A percentile compares a stretch with the other conserved stretches of the same genome.
These are phyloP conservation scores for Ophiostoma pallidulum DNA, from an alignment of 2,329 filamentous ascomycete genomes.

Conservation along the genomic window DNA sequence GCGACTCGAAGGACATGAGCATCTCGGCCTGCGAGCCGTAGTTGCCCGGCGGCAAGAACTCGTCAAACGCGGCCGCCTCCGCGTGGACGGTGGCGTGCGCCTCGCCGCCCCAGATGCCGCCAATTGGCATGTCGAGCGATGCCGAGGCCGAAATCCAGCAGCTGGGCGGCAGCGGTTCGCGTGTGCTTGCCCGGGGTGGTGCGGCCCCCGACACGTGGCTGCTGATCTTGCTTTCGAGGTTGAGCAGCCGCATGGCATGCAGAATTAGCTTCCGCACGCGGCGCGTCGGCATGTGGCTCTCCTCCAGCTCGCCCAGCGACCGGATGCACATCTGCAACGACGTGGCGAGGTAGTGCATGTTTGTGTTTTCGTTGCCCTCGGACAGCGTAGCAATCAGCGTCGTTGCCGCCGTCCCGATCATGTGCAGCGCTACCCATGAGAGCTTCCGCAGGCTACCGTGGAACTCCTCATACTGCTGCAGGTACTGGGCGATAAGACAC, in stretches of 20 bases:
- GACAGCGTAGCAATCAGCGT: conserved; percentile 10
- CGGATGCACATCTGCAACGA: conserved; percentile 5
- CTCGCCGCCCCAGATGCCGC: conserved; percentile 2
- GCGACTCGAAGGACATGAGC: conserved; percentile 5
- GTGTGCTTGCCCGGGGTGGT: too few species aligned
- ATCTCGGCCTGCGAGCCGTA: conserved; percentile 4
- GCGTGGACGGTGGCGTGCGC: background rate
- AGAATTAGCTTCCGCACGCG: conserved; percentile 6
- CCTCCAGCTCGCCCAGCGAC: conserved; percentile 3
- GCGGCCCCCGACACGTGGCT: background rate
- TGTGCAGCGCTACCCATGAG: conserved; percentile 11
- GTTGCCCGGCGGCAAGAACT: background rate
- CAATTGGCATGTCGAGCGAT: background rate
- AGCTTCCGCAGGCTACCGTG: conserved; percentile 10
- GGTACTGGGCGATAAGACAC: conserved; percentile 10
- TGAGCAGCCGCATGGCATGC: conserved; percentile 4
- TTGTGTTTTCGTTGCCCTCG: background rate
- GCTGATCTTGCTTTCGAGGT: conserved; percentile 1
- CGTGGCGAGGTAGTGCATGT: background rate
- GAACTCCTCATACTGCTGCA: conserved; percentile 7
- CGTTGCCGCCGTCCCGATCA: conserved; percentile 10
- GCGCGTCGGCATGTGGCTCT: conserved; percentile 7
- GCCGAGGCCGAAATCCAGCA: background rate
- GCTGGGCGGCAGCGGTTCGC: background rate
- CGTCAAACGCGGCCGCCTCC: background rate